Evolutionary conservation across 1,139 yeast species (phyloP), one percentile per base, ranked within the genome.

Genomic region (Saccharomyces hybrid): DNA sequence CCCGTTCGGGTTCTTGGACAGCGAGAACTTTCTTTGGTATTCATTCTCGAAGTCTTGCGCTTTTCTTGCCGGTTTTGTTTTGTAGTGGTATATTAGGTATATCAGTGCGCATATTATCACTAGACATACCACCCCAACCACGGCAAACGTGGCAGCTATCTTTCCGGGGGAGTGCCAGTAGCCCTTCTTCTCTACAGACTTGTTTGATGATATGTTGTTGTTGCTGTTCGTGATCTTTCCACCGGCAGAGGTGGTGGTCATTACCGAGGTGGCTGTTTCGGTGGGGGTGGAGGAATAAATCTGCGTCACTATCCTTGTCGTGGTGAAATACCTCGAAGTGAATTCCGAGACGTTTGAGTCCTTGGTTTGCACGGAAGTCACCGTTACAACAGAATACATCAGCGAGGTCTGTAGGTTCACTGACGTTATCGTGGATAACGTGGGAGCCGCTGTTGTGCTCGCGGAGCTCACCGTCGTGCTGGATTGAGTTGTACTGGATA

Each of bases 81-180:
- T 51, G 48, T 56, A 51, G 56, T 60, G 58, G 31, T 59, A 49
- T 55, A 61, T 34, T 57, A 64, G 46, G 58, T 64, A 57, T 47
- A 68, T 50, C 55, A 65, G 61, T 7, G 70, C 27, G 0, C 64
- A 29, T 1, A 64, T 42, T 0, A 64, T 57, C 1, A 65, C 48
- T 2, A 72, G 16, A 2, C 64, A 58, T 1, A 72, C 69, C 2
- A 73, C 48, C 3, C 76, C 76, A 13, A 73, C 73, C 1, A 64
- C 72, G 9, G 65, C 67, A 56, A 73, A 73, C 0, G 73, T 69
- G 4, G 74, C 76, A 0, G 71, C 73, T 11, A 73, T 72, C 61
- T 73, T 73, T 0, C 74, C 75, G 2, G 72, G 64, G 1, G 71
- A 68, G 16, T 62, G 56, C 67, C 74, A 73, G 55, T 69, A 73